Conservation (phyloP, 75 land plant species). For the Picea glauca region DNA sequence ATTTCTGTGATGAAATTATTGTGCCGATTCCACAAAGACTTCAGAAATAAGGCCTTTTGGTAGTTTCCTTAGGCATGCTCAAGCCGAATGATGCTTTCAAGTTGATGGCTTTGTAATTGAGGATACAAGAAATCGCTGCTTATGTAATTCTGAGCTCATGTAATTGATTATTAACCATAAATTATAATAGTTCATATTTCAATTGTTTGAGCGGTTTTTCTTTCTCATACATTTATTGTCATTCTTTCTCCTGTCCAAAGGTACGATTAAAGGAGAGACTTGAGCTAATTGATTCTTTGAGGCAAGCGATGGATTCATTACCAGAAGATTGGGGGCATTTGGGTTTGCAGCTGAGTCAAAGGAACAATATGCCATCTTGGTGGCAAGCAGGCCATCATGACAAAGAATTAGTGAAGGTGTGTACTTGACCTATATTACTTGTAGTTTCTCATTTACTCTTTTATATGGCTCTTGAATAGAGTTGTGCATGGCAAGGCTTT, state of each 20-base stretch:
- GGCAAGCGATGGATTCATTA: conserved; percentile 23
- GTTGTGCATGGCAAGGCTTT: background rate
- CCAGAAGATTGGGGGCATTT: conserved; percentile 31
- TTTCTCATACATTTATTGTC: background rate
- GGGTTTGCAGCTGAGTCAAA: conserved; percentile 22
- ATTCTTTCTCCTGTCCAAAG: conserved; percentile 2
- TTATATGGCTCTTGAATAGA: background rate
- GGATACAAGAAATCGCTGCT: too few species aligned
- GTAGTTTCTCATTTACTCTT: background rate
- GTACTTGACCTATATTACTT: background rate
- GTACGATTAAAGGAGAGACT: conserved; percentile 29
- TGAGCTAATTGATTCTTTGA: conserved; percentile 25
- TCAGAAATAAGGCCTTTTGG: background rate
- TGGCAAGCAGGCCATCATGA: conserved; percentile 38
- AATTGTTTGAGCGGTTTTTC: background rate
- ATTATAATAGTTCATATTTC: too few species aligned
- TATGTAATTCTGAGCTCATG: too few species aligned
- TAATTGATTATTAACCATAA: too few species aligned
- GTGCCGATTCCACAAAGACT: too few species aligned
- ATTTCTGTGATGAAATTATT: too few species aligned
- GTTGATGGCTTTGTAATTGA: background rate
- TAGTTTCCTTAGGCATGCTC: background rate
- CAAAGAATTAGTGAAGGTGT: conserved; percentile 24
- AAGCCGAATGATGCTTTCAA: background rate
- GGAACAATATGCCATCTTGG: conserved; percentile 39